Percentiles rank a stretch among this genome's conserved stretches.
Evolutionary conservation across 2,329 filamentous ascomycete species (phyloP).

Genomic region (Sporothrix euskadiensis): DNA sequence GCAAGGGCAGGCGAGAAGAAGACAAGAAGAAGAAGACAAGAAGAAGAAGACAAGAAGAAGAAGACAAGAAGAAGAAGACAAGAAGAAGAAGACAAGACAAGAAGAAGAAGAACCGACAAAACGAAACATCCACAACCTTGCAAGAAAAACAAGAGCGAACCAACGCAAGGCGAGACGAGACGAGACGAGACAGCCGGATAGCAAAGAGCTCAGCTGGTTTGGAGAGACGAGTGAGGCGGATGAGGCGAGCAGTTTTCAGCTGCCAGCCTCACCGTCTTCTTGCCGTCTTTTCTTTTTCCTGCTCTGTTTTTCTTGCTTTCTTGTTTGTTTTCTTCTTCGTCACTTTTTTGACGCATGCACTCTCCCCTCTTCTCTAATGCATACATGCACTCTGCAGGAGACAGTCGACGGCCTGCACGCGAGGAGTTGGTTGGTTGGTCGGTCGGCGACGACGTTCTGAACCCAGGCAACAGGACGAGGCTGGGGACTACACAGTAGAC

Average conservation of each 20-base stretch:
- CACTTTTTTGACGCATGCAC: neutral
- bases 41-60: neutral
- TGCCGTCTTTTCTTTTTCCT: neutral
- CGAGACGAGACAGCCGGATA: neutral
- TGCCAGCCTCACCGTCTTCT: neutral
- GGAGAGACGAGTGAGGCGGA: neutral
- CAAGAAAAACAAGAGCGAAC: neutral
- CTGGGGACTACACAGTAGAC: neutral
- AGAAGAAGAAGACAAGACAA: neutral
- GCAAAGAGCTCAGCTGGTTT: neutral
- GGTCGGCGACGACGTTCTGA: neutral
- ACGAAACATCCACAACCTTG: neutral
- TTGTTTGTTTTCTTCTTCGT: neutral
- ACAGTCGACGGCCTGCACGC: neutral
- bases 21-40: neutral
- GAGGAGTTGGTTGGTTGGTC: neutral
- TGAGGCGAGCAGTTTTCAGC: neutral
- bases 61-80: neutral
- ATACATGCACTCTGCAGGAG: conserved; percentile 17
- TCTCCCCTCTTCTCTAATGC: neutral
- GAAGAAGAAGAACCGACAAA: neutral
- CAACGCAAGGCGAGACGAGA: neutral
- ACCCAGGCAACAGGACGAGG: neutral
- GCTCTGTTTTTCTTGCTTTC: neutral
- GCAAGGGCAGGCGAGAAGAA: neutral